Base-by-base conservation (phyloP, 2,329 filamentous ascomycete genomes). In the Zasmidium citrigriseum region DNA sequence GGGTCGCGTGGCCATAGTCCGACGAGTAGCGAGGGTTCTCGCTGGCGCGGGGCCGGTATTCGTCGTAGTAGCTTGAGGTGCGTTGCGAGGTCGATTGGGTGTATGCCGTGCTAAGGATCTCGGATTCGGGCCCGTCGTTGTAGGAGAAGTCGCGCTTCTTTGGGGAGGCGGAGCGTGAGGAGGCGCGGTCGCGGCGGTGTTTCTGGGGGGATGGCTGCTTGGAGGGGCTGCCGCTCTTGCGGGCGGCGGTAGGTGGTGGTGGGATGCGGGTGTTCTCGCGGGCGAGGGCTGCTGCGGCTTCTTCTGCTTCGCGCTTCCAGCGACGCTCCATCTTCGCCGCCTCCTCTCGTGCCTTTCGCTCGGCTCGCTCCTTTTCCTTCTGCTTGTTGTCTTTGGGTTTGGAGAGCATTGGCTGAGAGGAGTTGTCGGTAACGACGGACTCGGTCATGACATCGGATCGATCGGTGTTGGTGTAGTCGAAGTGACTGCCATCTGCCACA, bases 401-500 rank as follows among this genome's bases (percentile, higher is more conserved):
- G 14, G 58, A 57, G 3, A 71, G 59, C 16, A 70, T 64, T 5
- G 66, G 75, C 64, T 78, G 70, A 66, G 77, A 70, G 59, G 76
- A 77, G 57, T 79, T 56, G 76, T 77, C 54, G 88, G 81, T 44
- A 72, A 62, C 64, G 68, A 64, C 62, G 5, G 62, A 60, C 65
- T 80, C 76, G 56, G 77, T 77, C 67, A 74, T 72, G 41, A 89
- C 80, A 63, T 89, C 83, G 61, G 86, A 82, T 52, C 85, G 80
- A 66, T 81, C 83, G 38, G 86, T 85, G 64, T 88, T 86, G 50
- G 88, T 88, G 74, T 90, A 90, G 71, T 96, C 90, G 82, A 91
- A 96, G 64, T 85, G 80, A 59, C 86, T 89, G 60, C 88, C 89
- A 66, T 97, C 93, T 46, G 87, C 83, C 65, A 89, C 82, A 68